These are phyloP conservation scores for Stachybotrys chartarum DNA, from an alignment of 2,329 filamentous ascomycete genomes.

Conservation along the genomic window DNA sequence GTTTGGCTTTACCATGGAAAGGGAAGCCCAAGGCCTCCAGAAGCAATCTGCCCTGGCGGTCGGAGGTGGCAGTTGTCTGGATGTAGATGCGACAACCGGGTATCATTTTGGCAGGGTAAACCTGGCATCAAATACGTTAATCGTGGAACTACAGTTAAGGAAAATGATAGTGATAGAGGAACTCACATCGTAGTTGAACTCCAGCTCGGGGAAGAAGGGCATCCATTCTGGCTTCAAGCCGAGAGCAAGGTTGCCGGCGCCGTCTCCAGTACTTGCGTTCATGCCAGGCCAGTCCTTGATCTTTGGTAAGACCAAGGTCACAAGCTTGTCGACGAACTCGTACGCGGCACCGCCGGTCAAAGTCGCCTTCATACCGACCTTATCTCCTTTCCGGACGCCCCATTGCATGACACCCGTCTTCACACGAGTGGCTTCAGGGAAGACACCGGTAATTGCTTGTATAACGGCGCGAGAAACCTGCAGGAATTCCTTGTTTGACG, in stretches of 20 bases:
- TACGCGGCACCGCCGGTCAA: constrained; percentile 75
- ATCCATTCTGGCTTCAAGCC: constrained; percentile 72
- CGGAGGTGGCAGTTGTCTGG: constrained; percentile 76
- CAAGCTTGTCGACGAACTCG: constrained; percentile 82
- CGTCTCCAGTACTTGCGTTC: constrained; percentile 63
- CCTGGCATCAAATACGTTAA: constrained; percentile 26
- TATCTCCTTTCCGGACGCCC: constrained; percentile 63
- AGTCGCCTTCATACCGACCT: constrained; percentile 69
- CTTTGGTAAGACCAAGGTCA: constrained; percentile 84
- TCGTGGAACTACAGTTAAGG: neutral
- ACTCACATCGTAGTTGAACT: constrained; percentile 89
- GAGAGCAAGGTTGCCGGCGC: constrained; percentile 78
- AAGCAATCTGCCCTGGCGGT: constrained; percentile 76
- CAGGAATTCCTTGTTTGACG: constrained; percentile 65
- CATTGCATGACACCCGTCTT: constrained; percentile 68
- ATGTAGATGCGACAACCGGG: constrained; percentile 79
- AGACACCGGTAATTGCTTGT: constrained; percentile 76
- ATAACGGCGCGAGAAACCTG: constrained; percentile 78
- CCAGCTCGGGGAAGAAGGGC: constrained; percentile 84
- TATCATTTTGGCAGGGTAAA: constrained; percentile 64
- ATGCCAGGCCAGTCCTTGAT: constrained; percentile 93
- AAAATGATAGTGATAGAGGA: neutral
- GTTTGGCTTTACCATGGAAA: constrained; percentile 67
- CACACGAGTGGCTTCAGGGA: constrained; percentile 62
- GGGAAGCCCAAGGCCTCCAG: constrained; percentile 45